These are phyloP conservation scores for Trametes maxima DNA, from an alignment of 768 basidiomycete species.

Conservation along the genomic window DNA sequence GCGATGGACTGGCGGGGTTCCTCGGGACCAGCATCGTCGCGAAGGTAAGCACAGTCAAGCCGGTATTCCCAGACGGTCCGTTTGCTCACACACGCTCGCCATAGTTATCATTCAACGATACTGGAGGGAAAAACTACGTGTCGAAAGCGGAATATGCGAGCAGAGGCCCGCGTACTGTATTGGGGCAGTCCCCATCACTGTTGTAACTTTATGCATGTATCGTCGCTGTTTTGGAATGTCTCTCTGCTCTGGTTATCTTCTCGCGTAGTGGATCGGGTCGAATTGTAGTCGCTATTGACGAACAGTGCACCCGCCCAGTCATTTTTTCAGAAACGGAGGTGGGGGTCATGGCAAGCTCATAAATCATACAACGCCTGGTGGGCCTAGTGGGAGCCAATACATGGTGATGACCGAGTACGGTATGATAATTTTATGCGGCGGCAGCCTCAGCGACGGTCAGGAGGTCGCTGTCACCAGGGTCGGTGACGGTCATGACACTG, in stretches of 20 bases:
- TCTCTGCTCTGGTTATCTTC: too few species aligned
- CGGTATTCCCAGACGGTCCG: slow-evolving; percentile 1
- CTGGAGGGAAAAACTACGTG: slow-evolving; percentile 67
- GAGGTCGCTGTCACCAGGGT: slow-evolving; percentile 96
- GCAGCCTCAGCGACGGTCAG: slow-evolving; percentile 81
- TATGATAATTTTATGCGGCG: slow-evolving; percentile 49
- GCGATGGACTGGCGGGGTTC: slow-evolving; percentile 80
- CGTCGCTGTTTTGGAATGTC: neutral
- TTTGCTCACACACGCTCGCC: neutral
- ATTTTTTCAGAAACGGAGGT: neutral
- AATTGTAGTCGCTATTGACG: neutral
- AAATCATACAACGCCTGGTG: slow-evolving; percentile 22
- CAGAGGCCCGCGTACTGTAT: slow-evolving; percentile 72
- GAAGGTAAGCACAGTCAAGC: slow-evolving; percentile 51
- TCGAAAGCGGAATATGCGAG: slow-evolving; percentile 77
- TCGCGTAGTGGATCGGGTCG: too few species aligned
- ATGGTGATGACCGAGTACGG: slow-evolving; percentile 20
- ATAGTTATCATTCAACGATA: slow-evolving; percentile 77
- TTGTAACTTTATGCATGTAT: slow-evolving; percentile 43
- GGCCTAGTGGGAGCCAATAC: slow-evolving; percentile 22
- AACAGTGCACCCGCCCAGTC: neutral
- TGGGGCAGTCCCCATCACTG: slow-evolving; percentile 77
- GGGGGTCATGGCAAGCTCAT: slow-evolving; percentile 18
- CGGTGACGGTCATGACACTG: slow-evolving; percentile 96
- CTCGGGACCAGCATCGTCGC: slow-evolving; percentile 83